Evolutionary conservation across 768 basidiomycete species (phyloP).

Genomic region (Rhizopogon sp.): DNA sequence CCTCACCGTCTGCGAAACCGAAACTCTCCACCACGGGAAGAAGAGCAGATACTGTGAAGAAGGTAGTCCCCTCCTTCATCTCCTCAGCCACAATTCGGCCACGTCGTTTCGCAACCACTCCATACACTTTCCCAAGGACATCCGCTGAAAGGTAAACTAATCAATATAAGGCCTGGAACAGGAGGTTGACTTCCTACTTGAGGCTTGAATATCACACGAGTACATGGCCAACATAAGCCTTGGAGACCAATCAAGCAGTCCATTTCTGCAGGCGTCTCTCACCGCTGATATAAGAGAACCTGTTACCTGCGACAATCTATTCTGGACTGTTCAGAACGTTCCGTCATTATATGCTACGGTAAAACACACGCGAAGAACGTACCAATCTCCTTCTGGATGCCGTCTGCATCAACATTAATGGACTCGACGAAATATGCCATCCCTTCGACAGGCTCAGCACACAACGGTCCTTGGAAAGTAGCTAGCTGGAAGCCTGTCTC

Average conservation of each 20-base stretch:
- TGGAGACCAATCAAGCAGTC: constrained; percentile 95
- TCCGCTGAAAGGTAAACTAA: constrained; percentile 54
- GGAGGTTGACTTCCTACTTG: constrained; percentile 54
- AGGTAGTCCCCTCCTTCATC: constrained; percentile 96
- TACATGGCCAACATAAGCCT: constrained; percentile 98
- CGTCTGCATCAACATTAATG: constrained; percentile 56
- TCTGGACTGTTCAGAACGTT: constrained; percentile 51
- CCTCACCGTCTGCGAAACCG: constrained; percentile 90
- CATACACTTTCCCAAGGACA: constrained; percentile 96
- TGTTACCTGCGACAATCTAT: constrained; percentile 75
- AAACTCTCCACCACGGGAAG: constrained; percentile 97
- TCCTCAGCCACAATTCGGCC: constrained; percentile 95
- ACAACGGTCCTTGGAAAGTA: constrained; percentile 90
- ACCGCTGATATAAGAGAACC: constrained; percentile 89
- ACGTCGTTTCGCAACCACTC: constrained; percentile 85
- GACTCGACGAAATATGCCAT: constrained; percentile 87
- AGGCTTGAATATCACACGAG: constrained; percentile 96
- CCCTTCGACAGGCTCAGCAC: constrained; percentile 92
- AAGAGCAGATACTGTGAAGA: constrained; percentile 88
- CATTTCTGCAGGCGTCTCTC: constrained; percentile 85
- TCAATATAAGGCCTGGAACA: constrained; percentile 7
- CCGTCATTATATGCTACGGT: constrained; percentile 8
- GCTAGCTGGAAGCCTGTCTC: constrained; percentile 96
- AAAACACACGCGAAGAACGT: constrained; percentile 17
- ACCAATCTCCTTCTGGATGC: constrained; percentile 66